phyloP scores from a whole-genome alignment of 177 flowering plant species.

The Vitis hybrid region DNA sequence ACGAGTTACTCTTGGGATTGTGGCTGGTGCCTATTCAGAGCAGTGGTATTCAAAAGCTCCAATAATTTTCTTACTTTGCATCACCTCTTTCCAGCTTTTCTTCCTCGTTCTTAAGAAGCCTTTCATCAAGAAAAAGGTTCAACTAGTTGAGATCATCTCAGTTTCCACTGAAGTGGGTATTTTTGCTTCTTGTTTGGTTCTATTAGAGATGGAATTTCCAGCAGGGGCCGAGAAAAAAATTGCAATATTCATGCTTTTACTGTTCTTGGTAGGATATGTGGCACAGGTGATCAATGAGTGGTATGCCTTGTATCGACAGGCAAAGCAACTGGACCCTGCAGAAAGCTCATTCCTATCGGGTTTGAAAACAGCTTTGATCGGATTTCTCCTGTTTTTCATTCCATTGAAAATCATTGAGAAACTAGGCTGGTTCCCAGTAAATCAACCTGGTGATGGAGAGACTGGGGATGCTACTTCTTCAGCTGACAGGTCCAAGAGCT shows the following conservation, averaged over 20 bases:
- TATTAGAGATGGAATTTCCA: constrained; percentile 45
- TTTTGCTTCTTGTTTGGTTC: constrained; percentile 51
- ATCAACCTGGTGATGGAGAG: constrained; percentile 19
- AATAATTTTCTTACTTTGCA: constrained; percentile 41
- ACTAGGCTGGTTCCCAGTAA: constrained; percentile 25
- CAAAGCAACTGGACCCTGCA: constrained; percentile 37
- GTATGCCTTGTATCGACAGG: constrained; percentile 65
- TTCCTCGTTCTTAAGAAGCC: constrained; percentile 93
- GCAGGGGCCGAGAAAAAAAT: constrained; percentile 32
- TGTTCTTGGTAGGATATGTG: constrained; percentile 57
- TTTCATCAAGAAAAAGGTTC: constrained; percentile 86
- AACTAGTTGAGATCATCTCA: constrained; percentile 82
- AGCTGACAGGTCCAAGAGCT: constrained; percentile 37
- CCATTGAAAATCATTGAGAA: constrained; percentile 46
- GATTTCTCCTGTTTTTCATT: constrained; percentile 47
- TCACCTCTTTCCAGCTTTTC: constrained; percentile 85
- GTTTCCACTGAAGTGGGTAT: constrained; percentile 59
- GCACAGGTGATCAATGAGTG: constrained; percentile 64
- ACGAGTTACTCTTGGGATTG: constrained; percentile 61
- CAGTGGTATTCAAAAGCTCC: constrained; percentile 50
- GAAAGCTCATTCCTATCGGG: constrained; percentile 53
- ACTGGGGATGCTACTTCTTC: constrained; percentile 25
- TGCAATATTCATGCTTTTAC: constrained; percentile 66
- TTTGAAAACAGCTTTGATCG: constrained; percentile 48
- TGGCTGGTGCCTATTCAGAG: constrained; percentile 55